A percentile compares a stretch with the other conserved stretches of the same genome.
Evolutionary conservation across 352 stramenopile species (phyloP).

Genomic region (Globisporangium echinulatum): DNA sequence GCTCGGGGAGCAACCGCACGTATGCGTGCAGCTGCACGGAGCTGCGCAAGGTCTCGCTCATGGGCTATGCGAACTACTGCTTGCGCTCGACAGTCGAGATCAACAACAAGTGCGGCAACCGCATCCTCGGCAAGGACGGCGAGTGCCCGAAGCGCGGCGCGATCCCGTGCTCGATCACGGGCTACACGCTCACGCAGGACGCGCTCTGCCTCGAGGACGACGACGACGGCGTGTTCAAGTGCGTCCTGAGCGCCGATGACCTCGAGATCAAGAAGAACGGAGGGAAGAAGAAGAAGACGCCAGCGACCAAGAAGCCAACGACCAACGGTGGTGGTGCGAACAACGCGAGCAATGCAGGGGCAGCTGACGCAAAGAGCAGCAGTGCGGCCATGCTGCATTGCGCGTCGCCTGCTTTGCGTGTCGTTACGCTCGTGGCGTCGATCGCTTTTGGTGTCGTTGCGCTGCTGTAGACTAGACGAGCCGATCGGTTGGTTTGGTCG

Average conservation of each 20-base stretch:
- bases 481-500: no score
- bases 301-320: conserved; percentile 11
- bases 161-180: conserved; percentile 48
- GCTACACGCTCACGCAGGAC: conserved; percentile 55
- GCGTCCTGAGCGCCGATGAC: conserved; percentile 56
- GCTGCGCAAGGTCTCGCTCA: conserved; percentile 50
- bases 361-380: background rate
- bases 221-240: conserved; percentile 67
- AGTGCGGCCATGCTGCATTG: background rate
- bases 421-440: conserved; percentile 7
- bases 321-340: background rate
- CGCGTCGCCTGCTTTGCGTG: conserved; percentile 1
- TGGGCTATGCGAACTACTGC: conserved; percentile 70
- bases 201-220: conserved; percentile 53
- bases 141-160: conserved; percentile 45
- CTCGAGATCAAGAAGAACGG: conserved; percentile 50
- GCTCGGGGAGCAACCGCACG: conserved; percentile 22
- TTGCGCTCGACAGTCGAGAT: conserved; percentile 31
- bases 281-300: conserved; percentile 30
- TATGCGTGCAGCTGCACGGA: conserved; percentile 41
- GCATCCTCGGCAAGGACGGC: conserved; percentile 36
- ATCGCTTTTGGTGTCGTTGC: conserved; percentile 1
- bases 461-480: conserved; percentile 4
- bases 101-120: conserved; percentile 65
- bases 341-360: background rate